Evolutionary conservation across 129 eudicot species (phyloP).

Genomic region (Calendula officinalis): DNA sequence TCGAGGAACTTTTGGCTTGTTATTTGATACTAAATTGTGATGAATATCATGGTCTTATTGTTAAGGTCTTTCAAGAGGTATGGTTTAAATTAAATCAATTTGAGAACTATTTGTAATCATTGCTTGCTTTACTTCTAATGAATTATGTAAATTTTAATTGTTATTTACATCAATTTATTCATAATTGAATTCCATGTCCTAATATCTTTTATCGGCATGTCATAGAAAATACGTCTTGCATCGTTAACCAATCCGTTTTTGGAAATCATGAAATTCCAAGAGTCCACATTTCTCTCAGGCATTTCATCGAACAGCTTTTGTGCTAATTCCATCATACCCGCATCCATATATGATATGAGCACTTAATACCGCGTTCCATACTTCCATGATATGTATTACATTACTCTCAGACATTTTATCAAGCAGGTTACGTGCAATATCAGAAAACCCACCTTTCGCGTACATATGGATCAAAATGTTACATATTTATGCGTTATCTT

Average conservation of each 20-base stretch:
- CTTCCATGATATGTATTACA: too few species aligned
- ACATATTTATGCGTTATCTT: slow-evolving; percentile 31
- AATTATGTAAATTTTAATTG: slow-evolving; percentile 22
- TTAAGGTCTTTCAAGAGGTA: slow-evolving; percentile 68
- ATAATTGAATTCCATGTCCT: too few species aligned
- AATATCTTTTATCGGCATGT: slow-evolving; percentile 31
- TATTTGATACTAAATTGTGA: slow-evolving; percentile 59
- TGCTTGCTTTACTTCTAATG: slow-evolving; percentile 8
- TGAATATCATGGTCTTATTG: slow-evolving; percentile 69
- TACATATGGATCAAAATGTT: slow-evolving; percentile 45
- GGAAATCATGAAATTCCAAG: slow-evolving; percentile 53
- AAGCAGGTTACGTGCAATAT: slow-evolving; percentile 34
- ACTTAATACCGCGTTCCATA: slow-evolving; percentile 48
- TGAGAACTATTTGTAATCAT: slow-evolving; percentile 19
- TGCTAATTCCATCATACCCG: slow-evolving; percentile 39
- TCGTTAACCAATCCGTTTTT: slow-evolving; percentile 27
- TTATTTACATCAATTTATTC: too few species aligned
- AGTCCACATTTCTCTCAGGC: slow-evolving; percentile 45
- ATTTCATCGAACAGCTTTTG: slow-evolving; percentile 37
- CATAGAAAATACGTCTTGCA: slow-evolving; percentile 47
- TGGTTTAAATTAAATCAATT: slow-evolving; percentile 53
- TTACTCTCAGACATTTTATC: slow-evolving; percentile 41
- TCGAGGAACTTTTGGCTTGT: slow-evolving; percentile 80
- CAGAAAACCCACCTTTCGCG: slow-evolving; percentile 37
- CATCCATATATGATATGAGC: slow-evolving; percentile 36